Conservation (phyloP, 2,329 filamentous ascomycete genomes). For the Fusarium kyushuense region DNA sequence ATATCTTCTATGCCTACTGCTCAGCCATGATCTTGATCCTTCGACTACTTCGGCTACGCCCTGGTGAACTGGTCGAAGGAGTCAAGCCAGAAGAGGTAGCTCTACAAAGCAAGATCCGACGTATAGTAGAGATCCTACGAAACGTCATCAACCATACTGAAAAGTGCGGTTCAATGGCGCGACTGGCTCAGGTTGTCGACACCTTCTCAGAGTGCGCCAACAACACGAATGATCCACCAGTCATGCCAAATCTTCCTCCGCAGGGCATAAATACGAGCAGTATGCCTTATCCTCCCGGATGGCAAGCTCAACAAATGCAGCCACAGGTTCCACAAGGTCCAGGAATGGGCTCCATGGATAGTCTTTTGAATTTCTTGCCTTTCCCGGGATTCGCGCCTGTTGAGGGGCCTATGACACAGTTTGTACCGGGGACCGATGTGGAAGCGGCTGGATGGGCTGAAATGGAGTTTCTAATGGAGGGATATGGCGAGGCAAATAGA, state of each 20-base stretch:
- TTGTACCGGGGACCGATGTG: slow-evolving; percentile 28
- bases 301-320: slow-evolving; percentile 13
- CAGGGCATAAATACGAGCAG: slow-evolving; percentile 13
- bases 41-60: slow-evolving; percentile 20
- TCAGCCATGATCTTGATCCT: slow-evolving; percentile 48
- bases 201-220: slow-evolving; percentile 46
- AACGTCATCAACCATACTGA: slow-evolving; percentile 41
- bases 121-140: slow-evolving; percentile 27
- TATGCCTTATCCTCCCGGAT: neutral
- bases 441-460: slow-evolving; percentile 42
- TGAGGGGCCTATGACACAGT: slow-evolving; percentile 29
- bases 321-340: slow-evolving; percentile 8
- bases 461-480: slow-evolving; percentile 41
- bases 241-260: neutral
- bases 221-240: slow-evolving; percentile 14
- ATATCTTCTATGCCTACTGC: slow-evolving; percentile 54
- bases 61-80: neutral
- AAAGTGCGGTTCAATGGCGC: slow-evolving; percentile 50
- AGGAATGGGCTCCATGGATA: slow-evolving; percentile 33
- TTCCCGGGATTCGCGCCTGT: slow-evolving; percentile 16
- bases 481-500: slow-evolving; percentile 25
- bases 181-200: slow-evolving; percentile 47
- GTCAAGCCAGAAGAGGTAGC: slow-evolving; percentile 11
- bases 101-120: slow-evolving; percentile 23
- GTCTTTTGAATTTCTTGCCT: slow-evolving; percentile 27